phyloP scores from a whole-genome alignment of 768 basidiomycete genomes.

The Cubamyces sp. region DNA sequence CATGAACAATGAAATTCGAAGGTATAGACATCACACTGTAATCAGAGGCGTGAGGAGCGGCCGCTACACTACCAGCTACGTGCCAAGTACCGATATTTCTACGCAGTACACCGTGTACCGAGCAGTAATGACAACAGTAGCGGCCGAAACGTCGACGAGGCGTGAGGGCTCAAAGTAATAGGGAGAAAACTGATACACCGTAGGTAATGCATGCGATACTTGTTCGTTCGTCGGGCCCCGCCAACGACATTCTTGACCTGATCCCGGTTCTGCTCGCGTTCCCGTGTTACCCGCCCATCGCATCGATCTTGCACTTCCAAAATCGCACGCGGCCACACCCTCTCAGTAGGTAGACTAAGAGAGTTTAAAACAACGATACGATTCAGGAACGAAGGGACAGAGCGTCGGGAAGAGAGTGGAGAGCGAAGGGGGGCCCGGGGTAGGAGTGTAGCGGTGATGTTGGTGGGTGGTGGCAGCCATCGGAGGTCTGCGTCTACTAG shows the following conservation, averaged over 20 bases:
- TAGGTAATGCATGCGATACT: neutral
- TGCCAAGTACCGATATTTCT: no score
- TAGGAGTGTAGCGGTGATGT: neutral
- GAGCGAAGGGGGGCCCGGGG: neutral
- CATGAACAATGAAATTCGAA: neutral
- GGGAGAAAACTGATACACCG: slow-evolving; percentile 5
- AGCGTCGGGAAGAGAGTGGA: neutral
- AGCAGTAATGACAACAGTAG: neutral
- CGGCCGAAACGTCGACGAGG: neutral
- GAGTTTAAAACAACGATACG: no score
- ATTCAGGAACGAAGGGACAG: neutral
- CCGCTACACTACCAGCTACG: no score
- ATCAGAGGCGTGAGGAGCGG: neutral
- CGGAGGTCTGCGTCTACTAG: slow-evolving; percentile 24
- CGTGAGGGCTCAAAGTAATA: neutral
- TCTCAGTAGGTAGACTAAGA: no score
- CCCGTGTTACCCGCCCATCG: no score
- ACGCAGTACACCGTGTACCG: neutral
- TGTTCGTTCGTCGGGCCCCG: neutral
- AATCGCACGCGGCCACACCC: no score
- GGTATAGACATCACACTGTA: neutral
- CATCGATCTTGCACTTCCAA: no score
- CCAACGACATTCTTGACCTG: no score
- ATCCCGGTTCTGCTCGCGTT: no score
- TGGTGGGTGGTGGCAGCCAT: slow-evolving; percentile 11